phyloP scores from a whole-genome alignment of 2,329 filamentous ascomycete species.

The Drechslera avenae region DNA sequence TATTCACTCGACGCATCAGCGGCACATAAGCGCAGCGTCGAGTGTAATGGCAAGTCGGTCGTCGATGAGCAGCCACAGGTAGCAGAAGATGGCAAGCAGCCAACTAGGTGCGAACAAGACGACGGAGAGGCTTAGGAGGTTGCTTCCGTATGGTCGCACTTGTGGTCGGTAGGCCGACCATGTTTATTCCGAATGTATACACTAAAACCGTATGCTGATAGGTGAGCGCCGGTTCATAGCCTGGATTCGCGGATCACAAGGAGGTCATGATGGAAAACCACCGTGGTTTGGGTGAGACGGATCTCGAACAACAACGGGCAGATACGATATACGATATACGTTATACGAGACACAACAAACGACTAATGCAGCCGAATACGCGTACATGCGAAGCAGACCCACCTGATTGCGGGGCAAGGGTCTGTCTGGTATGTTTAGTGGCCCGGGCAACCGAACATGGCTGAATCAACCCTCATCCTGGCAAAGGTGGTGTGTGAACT shows the following conservation, averaged over 20 bases:
- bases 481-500: no score
- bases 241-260: neutral
- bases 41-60: neutral
- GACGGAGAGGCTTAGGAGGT: neutral
- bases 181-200: neutral
- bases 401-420: no score
- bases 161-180: conserved; percentile 18
- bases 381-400: neutral
- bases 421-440: no score
- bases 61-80: neutral
- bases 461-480: no score
- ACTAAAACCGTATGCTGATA: neutral
- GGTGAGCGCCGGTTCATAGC: neutral
- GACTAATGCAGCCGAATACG: neutral
- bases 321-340: no score
- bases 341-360: neutral
- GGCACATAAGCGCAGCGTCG: neutral
- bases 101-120: neutral
- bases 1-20: conserved; percentile 12
- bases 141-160: conserved; percentile 25
- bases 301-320: neutral
- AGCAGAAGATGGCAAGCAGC: neutral
- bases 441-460: no score
- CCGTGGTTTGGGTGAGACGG: no score
- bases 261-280: neutral